Conservation (phyloP, 345 rosid genomes). For the Eucalyptus fibrosa region DNA sequence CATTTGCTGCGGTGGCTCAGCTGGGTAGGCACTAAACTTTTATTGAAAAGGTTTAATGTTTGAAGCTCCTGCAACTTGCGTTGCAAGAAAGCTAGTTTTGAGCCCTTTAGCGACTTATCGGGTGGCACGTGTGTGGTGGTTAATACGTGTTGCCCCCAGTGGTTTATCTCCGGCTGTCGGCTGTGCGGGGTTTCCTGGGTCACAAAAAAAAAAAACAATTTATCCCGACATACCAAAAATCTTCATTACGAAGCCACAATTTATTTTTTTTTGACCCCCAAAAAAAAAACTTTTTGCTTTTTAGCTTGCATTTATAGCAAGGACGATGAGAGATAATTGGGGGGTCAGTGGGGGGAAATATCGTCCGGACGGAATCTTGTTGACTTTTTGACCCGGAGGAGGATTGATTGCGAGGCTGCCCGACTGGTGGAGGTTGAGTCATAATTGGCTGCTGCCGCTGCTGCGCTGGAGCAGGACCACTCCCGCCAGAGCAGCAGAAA, state of each 20-base stretch:
- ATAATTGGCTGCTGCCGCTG: background rate
- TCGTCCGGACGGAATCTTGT: background rate
- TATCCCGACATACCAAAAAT: background rate
- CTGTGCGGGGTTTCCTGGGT: too few relatives aligned
- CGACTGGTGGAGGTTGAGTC: background rate
- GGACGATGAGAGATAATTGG: background rate
- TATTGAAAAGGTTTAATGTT: fast-evolving
- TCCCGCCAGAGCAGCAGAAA: background rate
- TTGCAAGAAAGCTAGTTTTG: too few relatives aligned
- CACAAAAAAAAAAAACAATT: background rate
- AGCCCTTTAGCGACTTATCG: fast-evolving
- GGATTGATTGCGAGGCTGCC: background rate
- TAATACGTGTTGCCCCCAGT: too few relatives aligned
- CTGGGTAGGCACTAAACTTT: too few relatives aligned
- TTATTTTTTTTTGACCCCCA: fast-evolving
- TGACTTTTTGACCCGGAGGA: background rate
- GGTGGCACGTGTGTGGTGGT: too few relatives aligned
- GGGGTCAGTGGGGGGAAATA: background rate
- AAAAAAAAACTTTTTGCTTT: background rate
- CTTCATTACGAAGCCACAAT: background rate
- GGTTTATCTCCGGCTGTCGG: fast-evolving
- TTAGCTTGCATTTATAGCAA: background rate
- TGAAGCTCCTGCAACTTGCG: too few relatives aligned
- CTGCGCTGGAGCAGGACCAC: background rate
- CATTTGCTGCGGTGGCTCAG: too few relatives aligned